phyloP scores from a whole-genome alignment of 1,284 basidiomycete species.

The Veloporphyrellus conicus region DNA sequence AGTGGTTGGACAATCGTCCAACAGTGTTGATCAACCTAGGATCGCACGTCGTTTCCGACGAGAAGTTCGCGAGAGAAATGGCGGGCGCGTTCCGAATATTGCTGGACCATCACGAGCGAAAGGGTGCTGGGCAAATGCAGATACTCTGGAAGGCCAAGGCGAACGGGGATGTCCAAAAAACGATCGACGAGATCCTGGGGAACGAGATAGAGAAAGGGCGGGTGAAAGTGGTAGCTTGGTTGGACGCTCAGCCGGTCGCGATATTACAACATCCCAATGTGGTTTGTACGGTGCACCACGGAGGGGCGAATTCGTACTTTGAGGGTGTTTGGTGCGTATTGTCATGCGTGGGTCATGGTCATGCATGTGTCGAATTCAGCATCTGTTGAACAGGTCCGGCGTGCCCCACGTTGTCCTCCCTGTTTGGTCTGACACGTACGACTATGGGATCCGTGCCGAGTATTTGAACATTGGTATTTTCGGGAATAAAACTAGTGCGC shows the following conservation, averaged over 20 bases:
- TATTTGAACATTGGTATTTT: slow-evolving; percentile 15
- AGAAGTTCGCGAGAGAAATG: background rate
- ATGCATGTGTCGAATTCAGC: background rate
- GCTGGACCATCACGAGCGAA: background rate
- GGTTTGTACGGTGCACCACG: slow-evolving; percentile 17
- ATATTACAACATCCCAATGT: slow-evolving; percentile 16
- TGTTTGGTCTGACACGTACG: slow-evolving; percentile 18
- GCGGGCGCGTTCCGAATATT: background rate
- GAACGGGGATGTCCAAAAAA: background rate
- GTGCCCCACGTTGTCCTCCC: slow-evolving; percentile 12
- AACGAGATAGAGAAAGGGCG: slow-evolving; percentile 1
- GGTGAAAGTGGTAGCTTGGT: slow-evolving; percentile 8
- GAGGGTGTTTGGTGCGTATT: slow-evolving; percentile 14
- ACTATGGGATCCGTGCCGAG: slow-evolving; percentile 11
- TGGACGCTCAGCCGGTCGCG: slow-evolving; percentile 10
- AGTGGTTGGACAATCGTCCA: background rate
- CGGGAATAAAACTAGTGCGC: slow-evolving; percentile 5
- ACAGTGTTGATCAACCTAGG: background rate
- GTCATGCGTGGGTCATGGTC: too few relatives aligned
- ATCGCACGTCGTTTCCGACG: background rate
- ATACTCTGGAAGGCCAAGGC: background rate
- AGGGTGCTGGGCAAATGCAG: background rate
- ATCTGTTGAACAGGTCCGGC: slow-evolving; percentile 3
- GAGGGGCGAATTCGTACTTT: slow-evolving; percentile 18
- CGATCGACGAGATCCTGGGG: background rate